Base-by-base conservation (phyloP, 352 stramenopile genomes). In the Phytophthora melonis region DNA sequence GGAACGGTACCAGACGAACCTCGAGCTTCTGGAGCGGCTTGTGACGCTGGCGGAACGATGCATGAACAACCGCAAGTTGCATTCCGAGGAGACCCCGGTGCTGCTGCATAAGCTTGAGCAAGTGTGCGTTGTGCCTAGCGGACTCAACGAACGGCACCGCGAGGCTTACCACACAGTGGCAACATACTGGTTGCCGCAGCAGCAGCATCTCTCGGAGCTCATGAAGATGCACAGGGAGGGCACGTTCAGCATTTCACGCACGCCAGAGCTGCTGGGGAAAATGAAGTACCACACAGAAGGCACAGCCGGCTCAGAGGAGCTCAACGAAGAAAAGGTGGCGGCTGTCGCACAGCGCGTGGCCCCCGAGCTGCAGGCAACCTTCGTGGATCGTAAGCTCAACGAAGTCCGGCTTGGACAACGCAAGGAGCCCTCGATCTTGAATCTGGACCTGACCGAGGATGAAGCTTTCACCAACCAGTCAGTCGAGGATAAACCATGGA, bases 241-340 rank as follows among this genome's bases (percentile, higher is more conserved):
- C 19, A 92, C 78, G 11, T 94, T 94, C 75, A 94, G 83, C 43
- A 91, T 94, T 56, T 76, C 88, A 11, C 84, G 87, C n/a, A 94
- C 85, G 0, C 87, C 87, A 4, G 87, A 92, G 49, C 21, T 94
- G 16, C 72, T 94, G 14, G 81, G 60, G 19, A 82, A 82, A 14
- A 93, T 92, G 86, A 83, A 87, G n/a, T 83, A 78, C 32, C 83
- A 92, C 66, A 93, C 87, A 0, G 85, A 93, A 74, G 87, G 87
- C 16, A 70, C 88, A 8, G 87, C 83, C 0, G 87, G 83, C 1
- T 72, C 84, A 5, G 74, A 76, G 0, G 82, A 82, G 49, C 54
- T 89, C 8, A 78, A 77, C 34, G 66, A 81, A 58, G 74, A 84
- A 25, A 83, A 77, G 8, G 73, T 87, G 9, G 70, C 79, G 13